Base-by-base conservation (phyloP, 768 basidiomycete species). In the Russula griseocarnosa region DNA sequence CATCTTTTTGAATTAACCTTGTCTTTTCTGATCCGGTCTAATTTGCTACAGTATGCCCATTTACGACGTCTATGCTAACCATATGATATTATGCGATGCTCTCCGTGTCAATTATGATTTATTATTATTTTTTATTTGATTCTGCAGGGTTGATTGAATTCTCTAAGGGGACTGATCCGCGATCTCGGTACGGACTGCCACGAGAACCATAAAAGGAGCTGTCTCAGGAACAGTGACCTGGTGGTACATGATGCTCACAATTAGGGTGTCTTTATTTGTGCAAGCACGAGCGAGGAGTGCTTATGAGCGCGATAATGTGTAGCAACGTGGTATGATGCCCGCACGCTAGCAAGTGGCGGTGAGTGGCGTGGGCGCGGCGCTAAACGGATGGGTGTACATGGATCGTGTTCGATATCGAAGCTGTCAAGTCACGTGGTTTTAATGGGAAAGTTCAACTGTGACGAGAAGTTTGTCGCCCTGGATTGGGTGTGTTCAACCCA, bases 41-140 rank as follows among this genome's bases (percentile, higher is more conserved):
- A 8, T 11, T n/a, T 52, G 11, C 51, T 44, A 30, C 28, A 30
- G 28, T 30, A 34, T 60, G 58, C 49, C n/a, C 34, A 8, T 26
- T 26, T 60, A 22, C 26, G 28, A 26, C 26, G 8, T 16, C 42
- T 60, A 60, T 53, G 51, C 51, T 11, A 30, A 3, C 59, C 8
- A n/a, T 44, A 60, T 61, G 60, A n/a, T 54, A 46, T 61, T 54
- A 22, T 61, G 8, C 22, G 46, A 61, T 46, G 60, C 20, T 22
- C n/a, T 13, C 8, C 26, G 7, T 38, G 5, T 7, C 22, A 36
- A 58, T n/a, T 46, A 46, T 47, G 24, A 30, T 8, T 26, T 46
- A 30, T 8, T 26, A 32, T 46, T 16, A 46, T 9, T 14, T 49
- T 24, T 2, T 22, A 30, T 30, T 50, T 50, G 11, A 47, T n/a